Base-by-base conservation (phyloP, 2,329 filamentous ascomycete genomes). In the Dothideomycetes sp. region DNA sequence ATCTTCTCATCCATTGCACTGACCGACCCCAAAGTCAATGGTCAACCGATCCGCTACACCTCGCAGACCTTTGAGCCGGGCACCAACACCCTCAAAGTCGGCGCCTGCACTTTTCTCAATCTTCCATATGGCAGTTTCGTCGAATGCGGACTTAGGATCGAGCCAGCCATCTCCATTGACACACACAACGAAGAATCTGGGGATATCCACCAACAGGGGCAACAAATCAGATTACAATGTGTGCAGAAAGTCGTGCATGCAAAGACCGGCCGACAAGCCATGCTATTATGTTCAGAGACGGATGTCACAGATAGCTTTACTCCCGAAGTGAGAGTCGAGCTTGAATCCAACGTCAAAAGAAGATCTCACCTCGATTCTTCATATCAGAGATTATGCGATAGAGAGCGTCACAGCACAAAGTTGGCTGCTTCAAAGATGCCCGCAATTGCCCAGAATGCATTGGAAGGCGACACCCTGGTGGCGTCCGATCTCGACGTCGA, bases 171-270 rank as follows among this genome's bases (percentile, higher is more conserved):
- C 16, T 19, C 27, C 15, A 3, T 12, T 11, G 32, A 5, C 5
- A 16, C 19, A 4, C 22, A 18, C 3, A 11, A 27, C 2, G n/a
- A n/a, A n/a, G n/a, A n/a, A n/a, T n/a, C n/a, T n/a, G n/a, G n/a
- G n/a, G n/a, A n/a, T n/a, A n/a, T n/a, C n/a, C n/a, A 41, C n/a
- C n/a, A n/a, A n/a, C n/a, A n/a, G n/a, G n/a, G n/a, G n/a, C 43
- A 18, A 46, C 41, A 41, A 29, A 46, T 56, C 17, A 46, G 52
- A 18, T 36, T 56, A 16, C 53, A 54, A 43, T 48, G 49, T 36
- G 44, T 50, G n/a, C 50, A 49, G 39, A 47, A 48, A 16, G 46
- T 52, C n/a, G 45, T 55, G 1, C 46, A 52, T 12, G 49, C 50
- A 29, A 49, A 50, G 30, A 50, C 48, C 11, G 48, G 51, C 32